Conservation (phyloP, 176 grass and related monocot species). For the Zea mays region DNA sequence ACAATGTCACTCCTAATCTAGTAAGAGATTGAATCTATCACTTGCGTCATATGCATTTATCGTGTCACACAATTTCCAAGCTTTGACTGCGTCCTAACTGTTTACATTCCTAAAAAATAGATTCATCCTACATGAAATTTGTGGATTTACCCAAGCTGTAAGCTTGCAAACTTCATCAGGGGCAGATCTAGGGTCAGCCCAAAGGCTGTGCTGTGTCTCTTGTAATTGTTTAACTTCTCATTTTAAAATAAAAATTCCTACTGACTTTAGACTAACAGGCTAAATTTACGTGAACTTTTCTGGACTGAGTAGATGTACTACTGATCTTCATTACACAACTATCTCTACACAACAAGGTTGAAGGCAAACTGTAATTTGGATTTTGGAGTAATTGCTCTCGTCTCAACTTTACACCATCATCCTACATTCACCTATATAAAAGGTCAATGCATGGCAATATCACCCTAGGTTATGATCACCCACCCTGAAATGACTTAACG, state of each 20-base stretch:
- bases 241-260: background rate
- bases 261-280: background rate
- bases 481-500: too few species aligned
- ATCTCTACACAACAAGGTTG: constrained; percentile 2
- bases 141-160: constrained; percentile 23
- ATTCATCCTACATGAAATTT: constrained; percentile 8
- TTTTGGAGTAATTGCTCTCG: background rate
- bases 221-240: background rate
- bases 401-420: background rate
- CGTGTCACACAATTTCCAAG: constrained; percentile 12
- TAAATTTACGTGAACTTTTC: background rate
- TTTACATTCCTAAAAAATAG: constrained; percentile 27
- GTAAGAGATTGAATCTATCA: constrained; percentile 45
- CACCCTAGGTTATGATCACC: too few species aligned
- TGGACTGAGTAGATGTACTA: background rate
- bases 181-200: background rate
- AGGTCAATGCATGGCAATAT: background rate
- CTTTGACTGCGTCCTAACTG: constrained; percentile 8
- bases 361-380: background rate
- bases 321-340: constrained; percentile 5
- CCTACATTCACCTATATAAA: background rate
- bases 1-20: constrained; percentile 89
- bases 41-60: constrained; percentile 10
- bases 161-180: background rate
- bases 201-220: background rate